A percentile compares a stretch with the other conserved stretches of the same genome.
phyloP scores from a whole-genome alignment of 1,284 basidiomycete species.

The Chondrostereum purpureum region DNA sequence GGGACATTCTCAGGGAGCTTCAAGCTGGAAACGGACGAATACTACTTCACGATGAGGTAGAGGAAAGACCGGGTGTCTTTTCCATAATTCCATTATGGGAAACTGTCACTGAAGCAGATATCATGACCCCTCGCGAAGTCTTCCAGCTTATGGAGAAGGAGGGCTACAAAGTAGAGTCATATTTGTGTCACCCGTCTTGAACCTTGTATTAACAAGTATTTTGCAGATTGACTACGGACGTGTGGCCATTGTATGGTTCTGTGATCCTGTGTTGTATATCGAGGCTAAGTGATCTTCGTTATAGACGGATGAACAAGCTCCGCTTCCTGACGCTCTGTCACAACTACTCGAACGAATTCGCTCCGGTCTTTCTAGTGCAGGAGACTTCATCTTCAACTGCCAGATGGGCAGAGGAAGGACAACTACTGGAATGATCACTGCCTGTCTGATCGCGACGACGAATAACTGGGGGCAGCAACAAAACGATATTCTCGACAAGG shows the following conservation, averaged over 20 bases:
- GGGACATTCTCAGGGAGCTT: conserved; percentile 83
- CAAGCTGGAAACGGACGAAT: conserved; percentile 72
- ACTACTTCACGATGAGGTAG: conserved; percentile 92
- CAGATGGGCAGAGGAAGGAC: conserved; percentile 80
- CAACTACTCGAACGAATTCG: conserved; percentile 73
- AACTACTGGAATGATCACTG: conserved; percentile 92
- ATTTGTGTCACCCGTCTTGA: background rate
- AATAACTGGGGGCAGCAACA: conserved; percentile 50
- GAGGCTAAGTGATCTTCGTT: conserved; percentile 6
- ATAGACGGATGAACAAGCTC: conserved; percentile 94
- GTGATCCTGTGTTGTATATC: background rate
- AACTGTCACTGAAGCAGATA: conserved; percentile 75
- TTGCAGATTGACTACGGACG: conserved; percentile 80
- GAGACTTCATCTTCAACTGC: conserved; percentile 85
- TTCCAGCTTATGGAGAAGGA: conserved; percentile 70
- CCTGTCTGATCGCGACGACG: conserved; percentile 81
- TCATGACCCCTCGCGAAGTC: conserved; percentile 90
- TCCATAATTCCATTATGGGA: conserved; percentile 89
- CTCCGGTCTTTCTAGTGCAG: conserved; percentile 52
- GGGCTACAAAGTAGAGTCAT: conserved; percentile 59
- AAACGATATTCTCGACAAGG: conserved; percentile 23
- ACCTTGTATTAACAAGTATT: conserved; percentile 5
- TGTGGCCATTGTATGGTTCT: conserved; percentile 68
- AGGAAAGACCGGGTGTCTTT: conserved; percentile 87
- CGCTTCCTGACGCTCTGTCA: conserved; percentile 78